A percentile compares a stretch with the other conserved stretches of the same genome.
Evolutionary conservation across 139 green algal genomes (phyloP).

Genomic region (Protoeuglena noctilucae): DNA sequence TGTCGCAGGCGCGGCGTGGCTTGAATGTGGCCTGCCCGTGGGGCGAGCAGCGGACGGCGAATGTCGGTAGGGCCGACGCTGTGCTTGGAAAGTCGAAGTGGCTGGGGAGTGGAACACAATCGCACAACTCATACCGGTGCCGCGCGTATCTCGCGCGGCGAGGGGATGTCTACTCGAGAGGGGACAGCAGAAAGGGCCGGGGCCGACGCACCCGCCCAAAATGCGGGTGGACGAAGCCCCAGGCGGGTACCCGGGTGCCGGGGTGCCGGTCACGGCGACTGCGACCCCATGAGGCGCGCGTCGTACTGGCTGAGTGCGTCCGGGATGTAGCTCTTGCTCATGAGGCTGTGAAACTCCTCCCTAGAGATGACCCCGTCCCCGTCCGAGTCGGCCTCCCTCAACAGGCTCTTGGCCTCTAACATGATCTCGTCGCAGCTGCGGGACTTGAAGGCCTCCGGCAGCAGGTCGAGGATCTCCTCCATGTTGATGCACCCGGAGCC

Average conservation of each 20-base stretch:
- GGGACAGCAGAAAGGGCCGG: not conserved
- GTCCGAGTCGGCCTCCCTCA: conserved; percentile 49
- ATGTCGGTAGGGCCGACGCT: too few relatives aligned
- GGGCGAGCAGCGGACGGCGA: too few relatives aligned
- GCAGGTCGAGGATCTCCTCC: not conserved
- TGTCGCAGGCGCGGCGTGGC: too few relatives aligned
- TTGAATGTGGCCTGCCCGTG: too few relatives aligned
- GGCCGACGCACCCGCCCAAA: not conserved
- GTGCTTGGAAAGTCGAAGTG: too few relatives aligned
- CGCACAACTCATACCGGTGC: too few relatives aligned
- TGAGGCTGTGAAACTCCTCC: conserved; percentile 33
- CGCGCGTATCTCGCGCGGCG: too few relatives aligned
- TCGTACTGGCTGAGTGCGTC: conserved; percentile 39
- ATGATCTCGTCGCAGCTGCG: not conserved
- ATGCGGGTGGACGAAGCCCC: not conserved
- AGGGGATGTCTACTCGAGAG: too few relatives aligned
- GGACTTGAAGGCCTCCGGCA: not conserved
- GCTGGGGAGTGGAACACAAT: too few relatives aligned
- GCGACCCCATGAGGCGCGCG: conserved; percentile 38
- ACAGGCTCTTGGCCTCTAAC: conserved; percentile 55
- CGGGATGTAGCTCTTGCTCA: conserved; percentile 24
- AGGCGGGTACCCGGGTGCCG: conserved; percentile 18
- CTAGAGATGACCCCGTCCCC: conserved; percentile 48
- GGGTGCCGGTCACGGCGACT: conserved; percentile 38
- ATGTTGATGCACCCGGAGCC: not conserved